Conservation (phyloP, 2,329 filamentous ascomycete species). For the Botrytis porri region DNA sequence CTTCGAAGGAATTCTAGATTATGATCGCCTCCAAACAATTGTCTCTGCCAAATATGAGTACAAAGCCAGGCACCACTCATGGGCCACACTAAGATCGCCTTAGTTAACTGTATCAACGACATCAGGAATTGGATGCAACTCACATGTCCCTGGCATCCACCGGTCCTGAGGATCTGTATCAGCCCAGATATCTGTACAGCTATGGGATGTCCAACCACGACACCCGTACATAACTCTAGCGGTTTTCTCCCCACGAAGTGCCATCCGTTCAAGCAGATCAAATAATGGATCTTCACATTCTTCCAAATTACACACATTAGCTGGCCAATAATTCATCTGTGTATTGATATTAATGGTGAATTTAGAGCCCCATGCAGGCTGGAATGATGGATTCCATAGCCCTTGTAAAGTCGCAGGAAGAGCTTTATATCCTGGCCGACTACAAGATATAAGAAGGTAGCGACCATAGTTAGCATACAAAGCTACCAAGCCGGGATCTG, state of each 20-base stretch:
- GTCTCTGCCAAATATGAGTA: conserved; percentile 43
- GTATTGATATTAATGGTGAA: conserved; percentile 52
- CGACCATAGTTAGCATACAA: conserved; percentile 43
- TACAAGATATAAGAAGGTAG: conserved; percentile 42
- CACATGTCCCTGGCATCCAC: conserved; percentile 36
- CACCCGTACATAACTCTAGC: conserved; percentile 36
- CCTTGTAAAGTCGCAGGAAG: conserved; percentile 47
- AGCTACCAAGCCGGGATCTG: conserved; percentile 28
- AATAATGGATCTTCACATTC: conserved; percentile 44
- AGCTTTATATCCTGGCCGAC: conserved; percentile 31
- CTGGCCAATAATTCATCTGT: conserved; percentile 53
- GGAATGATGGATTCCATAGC: conserved; percentile 45
- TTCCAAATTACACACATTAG: conserved; percentile 34
- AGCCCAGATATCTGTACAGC: conserved; percentile 39
- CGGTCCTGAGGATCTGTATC: conserved; percentile 38
- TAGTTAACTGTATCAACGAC: neutral
- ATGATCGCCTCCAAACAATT: conserved; percentile 35
- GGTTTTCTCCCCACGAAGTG: conserved; percentile 37
- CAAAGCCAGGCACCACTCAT: conserved; percentile 44
- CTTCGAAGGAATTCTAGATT: conserved; percentile 35
- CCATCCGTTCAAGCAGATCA: conserved; percentile 41
- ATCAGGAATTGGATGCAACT: conserved; percentile 18
- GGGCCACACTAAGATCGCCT: conserved; percentile 37
- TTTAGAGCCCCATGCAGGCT: conserved; percentile 47
- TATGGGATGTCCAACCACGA: conserved; percentile 36